These are phyloP conservation scores for Massariosphaeria phaeospora DNA, from an alignment of 495 filamentous ascomycete species.

Conservation along the genomic window DNA sequence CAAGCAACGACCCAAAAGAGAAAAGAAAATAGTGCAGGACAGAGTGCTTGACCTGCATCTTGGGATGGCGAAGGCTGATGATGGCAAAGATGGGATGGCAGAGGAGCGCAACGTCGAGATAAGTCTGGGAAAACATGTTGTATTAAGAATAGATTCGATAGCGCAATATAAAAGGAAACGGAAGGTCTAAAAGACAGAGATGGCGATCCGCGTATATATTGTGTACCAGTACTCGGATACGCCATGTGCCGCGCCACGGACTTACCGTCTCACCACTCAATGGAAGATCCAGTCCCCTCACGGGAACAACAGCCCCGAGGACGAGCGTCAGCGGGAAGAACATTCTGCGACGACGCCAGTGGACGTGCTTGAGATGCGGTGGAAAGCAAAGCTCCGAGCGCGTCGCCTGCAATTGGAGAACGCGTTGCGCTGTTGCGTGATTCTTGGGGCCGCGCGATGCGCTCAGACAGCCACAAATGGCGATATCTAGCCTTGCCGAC, in stretches of 20 bases:
- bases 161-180: neutral
- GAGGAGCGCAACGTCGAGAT: constrained; percentile 19
- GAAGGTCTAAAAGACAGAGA: neutral
- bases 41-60: constrained; percentile 18
- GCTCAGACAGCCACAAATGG: neutral
- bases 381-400: constrained; percentile 11
- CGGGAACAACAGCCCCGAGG: constrained; percentile 12
- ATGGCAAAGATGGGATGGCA: constrained; percentile 17
- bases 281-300: neutral
- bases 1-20: constrained; percentile 18
- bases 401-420: neutral
- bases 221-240: constrained; percentile 8
- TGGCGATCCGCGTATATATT: constrained; percentile 15
- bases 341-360: constrained; percentile 3
- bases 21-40: constrained; percentile 17
- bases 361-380: constrained; percentile 4
- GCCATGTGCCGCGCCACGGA: constrained; percentile 17
- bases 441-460: neutral
- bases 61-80: constrained; percentile 17
- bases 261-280: neutral
- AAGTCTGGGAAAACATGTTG: constrained; percentile 17
- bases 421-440: neutral
- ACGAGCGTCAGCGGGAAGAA: neutral
- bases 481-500: constrained; percentile 6
- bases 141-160: neutral